These are phyloP conservation scores for Sicyos baderoa DNA, from an alignment of 306 rosid species.

Conservation along the genomic window DNA sequence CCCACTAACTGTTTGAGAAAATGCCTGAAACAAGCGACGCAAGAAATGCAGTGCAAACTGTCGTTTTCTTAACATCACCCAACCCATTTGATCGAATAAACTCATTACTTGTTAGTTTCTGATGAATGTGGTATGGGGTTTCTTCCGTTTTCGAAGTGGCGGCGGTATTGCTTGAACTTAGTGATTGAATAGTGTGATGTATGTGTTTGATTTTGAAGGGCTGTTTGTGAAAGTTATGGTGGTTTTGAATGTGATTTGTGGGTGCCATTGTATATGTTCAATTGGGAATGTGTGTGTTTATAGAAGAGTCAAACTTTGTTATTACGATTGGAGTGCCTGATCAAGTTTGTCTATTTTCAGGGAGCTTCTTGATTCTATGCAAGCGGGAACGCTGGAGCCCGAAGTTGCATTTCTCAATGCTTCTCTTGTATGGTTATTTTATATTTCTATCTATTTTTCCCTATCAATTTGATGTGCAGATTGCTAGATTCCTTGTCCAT, in stretches of 20 bases:
- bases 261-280: neutral
- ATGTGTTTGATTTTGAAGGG: neutral
- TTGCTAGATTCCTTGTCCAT: too few relatives aligned
- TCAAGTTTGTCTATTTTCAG: constrained; percentile 42
- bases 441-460: constrained; percentile 12
- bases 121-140: neutral
- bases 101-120: neutral
- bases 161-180: neutral
- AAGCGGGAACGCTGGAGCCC: constrained; percentile 72
- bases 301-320: neutral
- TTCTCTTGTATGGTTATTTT: constrained; percentile 43
- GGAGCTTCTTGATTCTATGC: constrained; percentile 70
- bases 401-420: constrained; percentile 85
- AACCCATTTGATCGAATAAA: neutral
- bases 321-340: constrained; percentile 9
- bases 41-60: neutral
- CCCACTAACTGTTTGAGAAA: constrained; percentile 1
- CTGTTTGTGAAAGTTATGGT: neutral
- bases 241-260: neutral
- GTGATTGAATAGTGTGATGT: too few relatives aligned
- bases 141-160: constrained; percentile 13
- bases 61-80: neutral
- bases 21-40: neutral
- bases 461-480: neutral
- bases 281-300: neutral